Percentiles rank a stretch among this genome's conserved stretches.
phyloP scores from a whole-genome alignment of 2,329 filamentous ascomycete species.

The Exutisphaerella laricina region DNA sequence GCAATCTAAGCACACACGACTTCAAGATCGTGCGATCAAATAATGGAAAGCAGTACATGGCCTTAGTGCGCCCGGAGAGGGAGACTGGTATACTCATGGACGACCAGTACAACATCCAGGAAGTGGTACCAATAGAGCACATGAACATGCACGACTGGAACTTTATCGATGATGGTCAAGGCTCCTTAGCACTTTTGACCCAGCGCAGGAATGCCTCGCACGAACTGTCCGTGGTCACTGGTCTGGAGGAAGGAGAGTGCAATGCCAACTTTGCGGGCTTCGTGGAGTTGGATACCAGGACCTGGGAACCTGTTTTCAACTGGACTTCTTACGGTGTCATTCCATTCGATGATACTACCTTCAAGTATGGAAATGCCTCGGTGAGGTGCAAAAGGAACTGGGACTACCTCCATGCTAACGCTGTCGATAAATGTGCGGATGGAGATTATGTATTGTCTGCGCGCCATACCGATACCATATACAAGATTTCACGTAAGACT shows the following conservation, averaged over 20 bases:
- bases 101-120: constrained; percentile 9
- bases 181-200: constrained; percentile 13
- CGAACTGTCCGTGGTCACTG: constrained; percentile 9
- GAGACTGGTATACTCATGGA: constrained; percentile 14
- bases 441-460: constrained; percentile 38
- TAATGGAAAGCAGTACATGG: constrained; percentile 3
- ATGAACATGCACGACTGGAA: constrained; percentile 19
- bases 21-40: constrained; percentile 7
- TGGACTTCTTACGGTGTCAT: constrained; percentile 31
- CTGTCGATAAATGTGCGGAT: constrained; percentile 38
- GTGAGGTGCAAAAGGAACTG: constrained; percentile 9
- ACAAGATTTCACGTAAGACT: constrained; percentile 32
- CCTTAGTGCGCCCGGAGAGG: constrained; percentile 12
- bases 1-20: constrained; percentile 14
- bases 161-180: constrained; percentile 14
- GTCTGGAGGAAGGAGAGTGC: constrained; percentile 10
- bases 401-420: constrained; percentile 44
- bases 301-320: constrained; percentile 30
- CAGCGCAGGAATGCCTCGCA: constrained; percentile 7
- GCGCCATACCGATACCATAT: constrained; percentile 36
- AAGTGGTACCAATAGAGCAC: constrained; percentile 13
- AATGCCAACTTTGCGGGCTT: constrained; percentile 30
- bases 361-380: constrained; percentile 4
- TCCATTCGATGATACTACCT: constrained; percentile 15
- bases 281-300: constrained; percentile 32